A percentile compares a stretch with the other conserved stretches of the same genome.
Conservation (phyloP, 2,329 filamentous ascomycete species). For the Aspergillus sojae region DNA sequence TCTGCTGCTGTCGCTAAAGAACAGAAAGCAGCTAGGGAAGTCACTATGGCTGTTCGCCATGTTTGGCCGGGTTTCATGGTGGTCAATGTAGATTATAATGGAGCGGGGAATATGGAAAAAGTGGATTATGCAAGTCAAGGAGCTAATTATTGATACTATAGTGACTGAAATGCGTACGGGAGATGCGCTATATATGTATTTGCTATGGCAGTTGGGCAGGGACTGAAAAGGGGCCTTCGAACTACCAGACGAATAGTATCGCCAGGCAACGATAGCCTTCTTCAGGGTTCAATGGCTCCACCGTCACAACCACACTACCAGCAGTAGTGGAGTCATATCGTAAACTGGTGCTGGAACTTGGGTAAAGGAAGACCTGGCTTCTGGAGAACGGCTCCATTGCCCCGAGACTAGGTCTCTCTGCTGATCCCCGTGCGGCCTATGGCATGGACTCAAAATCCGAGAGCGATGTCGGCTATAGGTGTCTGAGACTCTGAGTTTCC, state of each 20-base stretch:
- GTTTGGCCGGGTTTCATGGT: conserved; percentile 21
- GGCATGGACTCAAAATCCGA: neutral
- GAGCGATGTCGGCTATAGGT: neutral
- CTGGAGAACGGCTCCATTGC: neutral
- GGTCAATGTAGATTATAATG: neutral
- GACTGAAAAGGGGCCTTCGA: neutral
- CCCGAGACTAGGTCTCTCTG: neutral
- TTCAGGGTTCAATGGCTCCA: neutral
- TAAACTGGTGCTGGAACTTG: neutral
- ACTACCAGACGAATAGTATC: neutral
- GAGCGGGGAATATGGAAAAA: neutral
- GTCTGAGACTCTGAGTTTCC: neutral
- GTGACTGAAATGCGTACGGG: neutral
- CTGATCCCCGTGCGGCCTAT: neutral
- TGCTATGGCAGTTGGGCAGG: neutral
- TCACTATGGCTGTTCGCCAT: conserved; percentile 23
- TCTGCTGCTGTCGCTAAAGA: conserved; percentile 30
- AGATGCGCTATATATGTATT: neutral
- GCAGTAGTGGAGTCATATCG: neutral
- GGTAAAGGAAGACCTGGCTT: neutral
- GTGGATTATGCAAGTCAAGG: neutral
- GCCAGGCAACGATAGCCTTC: neutral
- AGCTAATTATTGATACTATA: neutral
- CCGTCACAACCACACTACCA: neutral
- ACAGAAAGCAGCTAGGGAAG: conserved; percentile 23